Evolutionary conservation across 129 eudicot genomes (phyloP), one percentile per base, ranked within the genome.

Genomic region (Solidago caesia): DNA sequence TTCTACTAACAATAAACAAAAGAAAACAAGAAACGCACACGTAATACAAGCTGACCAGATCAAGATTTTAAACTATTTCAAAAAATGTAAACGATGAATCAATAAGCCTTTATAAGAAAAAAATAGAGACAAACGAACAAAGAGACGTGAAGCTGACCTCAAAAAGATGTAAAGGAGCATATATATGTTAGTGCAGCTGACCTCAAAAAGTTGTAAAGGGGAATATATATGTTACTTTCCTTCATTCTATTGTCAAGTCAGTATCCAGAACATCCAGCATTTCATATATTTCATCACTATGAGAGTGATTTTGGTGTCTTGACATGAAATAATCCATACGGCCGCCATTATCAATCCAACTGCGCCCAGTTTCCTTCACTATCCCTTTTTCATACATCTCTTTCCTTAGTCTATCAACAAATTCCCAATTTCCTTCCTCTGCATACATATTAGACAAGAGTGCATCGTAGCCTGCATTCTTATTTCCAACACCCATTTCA

Each of bases 371-470:
- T 76, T 93, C 98, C 87, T 93, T 93, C 44, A 72, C 65, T 67
- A 83, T 55, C 60, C 92, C 87, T 25, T 79, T 88, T 67, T 86
- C 91, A 76, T 68, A 73, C 97, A 94, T 90, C 48, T 75, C 93
- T 79, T 81, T 85, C 81, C 97, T 82, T 64, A 87, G 73, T 48
- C 72, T 76, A 64, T 88, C 81, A 39, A 85, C 98, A 80, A 63
- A 59, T 26, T 87, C 84, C 98, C 98, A 90, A 66, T 86, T 83
- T 58, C 91, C 91, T 82, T 88, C 93, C 64, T 88, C 91, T 14
- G 97, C 97, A 72, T 85, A 85, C 4, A 94, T 88, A 60, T 94
- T 94, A 6, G 98, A 94, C 29, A 94, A 81, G 60, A 87, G 61
- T 25, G 87, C 89, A 68, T 79, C 89, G 78, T 94, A 90, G 33